Conservation (phyloP, 1,284 basidiomycete genomes). For the Pterula multifida region DNA sequence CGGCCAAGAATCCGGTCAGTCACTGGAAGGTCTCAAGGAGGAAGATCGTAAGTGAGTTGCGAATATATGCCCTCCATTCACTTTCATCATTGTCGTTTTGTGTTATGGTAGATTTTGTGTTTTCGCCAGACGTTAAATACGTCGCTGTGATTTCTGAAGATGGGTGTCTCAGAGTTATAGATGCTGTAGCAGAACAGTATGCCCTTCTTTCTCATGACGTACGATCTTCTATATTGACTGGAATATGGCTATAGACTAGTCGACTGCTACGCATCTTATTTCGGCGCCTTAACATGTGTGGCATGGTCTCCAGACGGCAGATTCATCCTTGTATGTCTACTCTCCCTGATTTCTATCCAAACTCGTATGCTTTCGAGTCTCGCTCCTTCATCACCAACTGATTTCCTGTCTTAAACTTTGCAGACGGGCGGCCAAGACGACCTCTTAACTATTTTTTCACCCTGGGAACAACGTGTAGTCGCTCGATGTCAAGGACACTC, state of each 20-base stretch:
- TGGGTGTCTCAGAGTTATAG: constrained; percentile 79
- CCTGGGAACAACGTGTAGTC: constrained; percentile 86
- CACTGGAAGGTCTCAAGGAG: constrained; percentile 71
- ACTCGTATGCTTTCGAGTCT: too few species aligned
- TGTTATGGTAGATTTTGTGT: constrained; percentile 58
- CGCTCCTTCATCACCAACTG: constrained; percentile 3
- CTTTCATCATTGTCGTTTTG: neutral
- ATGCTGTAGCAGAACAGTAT: constrained; percentile 74
- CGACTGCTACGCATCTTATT: constrained; percentile 88
- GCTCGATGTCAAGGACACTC: constrained; percentile 95
- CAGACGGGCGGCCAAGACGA: constrained; percentile 73
- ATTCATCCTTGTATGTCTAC: constrained; percentile 64
- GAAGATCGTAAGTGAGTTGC: constrained; percentile 55
- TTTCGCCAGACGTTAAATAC: constrained; percentile 82
- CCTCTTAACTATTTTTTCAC: constrained; percentile 84
- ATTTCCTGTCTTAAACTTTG: too few species aligned
- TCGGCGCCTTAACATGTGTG: constrained; percentile 79
- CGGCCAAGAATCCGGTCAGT: constrained; percentile 74
- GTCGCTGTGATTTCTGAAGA: constrained; percentile 84
- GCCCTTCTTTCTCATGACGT: constrained; percentile 20
- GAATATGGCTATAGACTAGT: constrained; percentile 42
- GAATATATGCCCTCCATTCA: constrained; percentile 1
- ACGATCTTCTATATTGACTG: too few species aligned
- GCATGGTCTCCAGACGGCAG: constrained; percentile 94
- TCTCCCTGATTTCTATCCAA: neutral